A percentile compares a stretch with the other conserved stretches of the same genome.
phyloP scores from a whole-genome alignment of 2,329 filamentous ascomycete genomes.

The Rhynchosporium secalis region DNA sequence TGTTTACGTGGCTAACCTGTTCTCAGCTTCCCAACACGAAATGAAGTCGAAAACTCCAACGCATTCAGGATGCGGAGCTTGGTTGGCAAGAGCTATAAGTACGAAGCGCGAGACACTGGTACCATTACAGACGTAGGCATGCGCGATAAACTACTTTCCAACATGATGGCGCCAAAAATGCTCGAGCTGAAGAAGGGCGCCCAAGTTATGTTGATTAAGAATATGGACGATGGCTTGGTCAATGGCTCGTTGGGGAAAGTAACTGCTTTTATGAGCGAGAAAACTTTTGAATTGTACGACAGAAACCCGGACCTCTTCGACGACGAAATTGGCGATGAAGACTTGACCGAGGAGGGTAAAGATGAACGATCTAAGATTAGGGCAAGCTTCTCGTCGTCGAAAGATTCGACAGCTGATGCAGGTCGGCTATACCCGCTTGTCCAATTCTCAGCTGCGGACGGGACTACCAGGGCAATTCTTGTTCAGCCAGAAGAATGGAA shows the following conservation, averaged over 20 bases:
- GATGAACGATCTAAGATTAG: conserved; percentile 46
- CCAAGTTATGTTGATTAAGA: conserved; percentile 99
- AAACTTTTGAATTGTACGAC: conserved; percentile 58
- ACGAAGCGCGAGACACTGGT: conserved; percentile 74
- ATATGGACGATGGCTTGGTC: conserved; percentile 89
- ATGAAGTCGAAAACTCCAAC: conserved; percentile 89
- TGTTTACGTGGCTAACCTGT: conserved; percentile 29
- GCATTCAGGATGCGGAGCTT: conserved; percentile 69
- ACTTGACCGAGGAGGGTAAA: conserved; percentile 45
- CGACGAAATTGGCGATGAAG: conserved; percentile 48
- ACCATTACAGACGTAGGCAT: conserved; percentile 62
- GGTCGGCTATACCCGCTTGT: conserved; percentile 76
- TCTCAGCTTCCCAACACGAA: conserved; percentile 76
- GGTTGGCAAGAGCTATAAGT: conserved; percentile 66
- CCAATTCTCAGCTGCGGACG: conserved; percentile 77
- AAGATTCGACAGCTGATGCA: conserved; percentile 42
- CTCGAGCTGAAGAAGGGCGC: conserved; percentile 86
- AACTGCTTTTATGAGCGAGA: conserved; percentile 73
- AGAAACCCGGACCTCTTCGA: conserved; percentile 58
- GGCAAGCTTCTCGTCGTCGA: conserved; percentile 45
- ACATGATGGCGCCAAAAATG: conserved; percentile 87
- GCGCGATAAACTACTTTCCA: conserved; percentile 76
- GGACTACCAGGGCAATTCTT: conserved; percentile 72
- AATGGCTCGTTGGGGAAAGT: conserved; percentile 93
- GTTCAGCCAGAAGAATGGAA: conserved; percentile 93